Conservation (phyloP, 371 early-diverging fungal genomes). For the Mortierella sp. region DNA sequence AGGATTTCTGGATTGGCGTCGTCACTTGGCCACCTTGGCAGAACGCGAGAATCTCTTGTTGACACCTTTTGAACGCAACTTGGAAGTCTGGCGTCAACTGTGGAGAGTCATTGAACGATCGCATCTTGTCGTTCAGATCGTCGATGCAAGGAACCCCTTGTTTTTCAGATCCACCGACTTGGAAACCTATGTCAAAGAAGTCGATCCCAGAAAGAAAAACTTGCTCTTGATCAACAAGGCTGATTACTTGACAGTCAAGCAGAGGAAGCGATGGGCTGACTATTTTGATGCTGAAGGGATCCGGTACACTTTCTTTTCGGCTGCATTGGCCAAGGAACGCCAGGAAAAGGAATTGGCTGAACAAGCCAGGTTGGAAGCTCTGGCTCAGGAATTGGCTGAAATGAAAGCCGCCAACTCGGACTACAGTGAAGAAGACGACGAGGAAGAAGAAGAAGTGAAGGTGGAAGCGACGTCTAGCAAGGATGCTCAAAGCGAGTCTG, state of each 20-base stretch:
- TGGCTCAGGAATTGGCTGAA: slow-evolving; percentile 53
- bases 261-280: slow-evolving; percentile 88
- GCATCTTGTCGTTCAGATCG: slow-evolving; percentile 97
- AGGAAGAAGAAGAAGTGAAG: slow-evolving; percentile 50
- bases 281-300: slow-evolving; percentile 86
- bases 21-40: slow-evolving; percentile 79
- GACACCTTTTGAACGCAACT: slow-evolving; percentile 98
- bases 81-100: slow-evolving; percentile 99
- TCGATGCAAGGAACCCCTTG: slow-evolving; percentile 99
- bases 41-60: slow-evolving; percentile 91
- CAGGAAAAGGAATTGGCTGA: slow-evolving; percentile 64
- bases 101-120: slow-evolving; percentile 99
- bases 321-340: slow-evolving; percentile 71
- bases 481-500: slow-evolving; percentile 22
- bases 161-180: slow-evolving; percentile 96
- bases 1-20: slow-evolving; percentile 92
- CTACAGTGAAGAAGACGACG: slow-evolving; percentile 40
- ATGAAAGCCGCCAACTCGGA: slow-evolving; percentile 51
- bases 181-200: slow-evolving; percentile 90
- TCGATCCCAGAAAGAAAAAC: slow-evolving; percentile 85
- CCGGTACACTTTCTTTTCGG: slow-evolving; percentile 93
- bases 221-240: slow-evolving; percentile 96
- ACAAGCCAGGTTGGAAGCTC: slow-evolving; percentile 40
- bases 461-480: slow-evolving; percentile 52
- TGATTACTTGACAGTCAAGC: slow-evolving; percentile 89